Conservation (phyloP, 1,284 basidiomycete species). For the Volvariella surrecta region DNA sequence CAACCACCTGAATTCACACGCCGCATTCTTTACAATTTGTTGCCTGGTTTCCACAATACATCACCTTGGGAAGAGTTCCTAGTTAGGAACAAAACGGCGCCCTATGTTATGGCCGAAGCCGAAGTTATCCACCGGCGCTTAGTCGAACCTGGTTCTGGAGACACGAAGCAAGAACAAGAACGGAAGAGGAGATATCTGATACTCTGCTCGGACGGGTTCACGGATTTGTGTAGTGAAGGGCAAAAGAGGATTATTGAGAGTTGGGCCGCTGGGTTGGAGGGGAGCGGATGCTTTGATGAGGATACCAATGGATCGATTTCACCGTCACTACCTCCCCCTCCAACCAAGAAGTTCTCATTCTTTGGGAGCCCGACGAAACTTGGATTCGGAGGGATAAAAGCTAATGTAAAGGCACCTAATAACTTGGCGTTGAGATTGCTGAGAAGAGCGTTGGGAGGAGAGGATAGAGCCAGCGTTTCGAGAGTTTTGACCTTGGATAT, state of each 20-base stretch:
- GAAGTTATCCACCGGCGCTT: slow-evolving; percentile 51
- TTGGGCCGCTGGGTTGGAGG: slow-evolving; percentile 35
- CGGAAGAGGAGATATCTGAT: slow-evolving; percentile 37
- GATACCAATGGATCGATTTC: slow-evolving; percentile 9
- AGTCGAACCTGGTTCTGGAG: slow-evolving; percentile 14
- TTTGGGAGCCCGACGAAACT: too few species aligned
- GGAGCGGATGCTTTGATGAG: slow-evolving; percentile 10
- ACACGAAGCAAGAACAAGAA: slow-evolving; percentile 2
- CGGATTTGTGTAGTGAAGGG: slow-evolving; percentile 46
- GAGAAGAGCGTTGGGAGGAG: slow-evolving; percentile 50
- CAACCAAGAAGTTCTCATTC: too few species aligned
- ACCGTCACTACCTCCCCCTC: background rate
- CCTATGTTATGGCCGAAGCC: slow-evolving; percentile 55
- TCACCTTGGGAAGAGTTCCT: slow-evolving; percentile 61
- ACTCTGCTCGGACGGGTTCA: slow-evolving; percentile 59
- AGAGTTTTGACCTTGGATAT: slow-evolving; percentile 57
- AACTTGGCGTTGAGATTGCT: slow-evolving; percentile 53
- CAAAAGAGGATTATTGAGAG: slow-evolving; percentile 35
- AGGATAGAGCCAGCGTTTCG: slow-evolving; percentile 43
- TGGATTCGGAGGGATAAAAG: background rate
- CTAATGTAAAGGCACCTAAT: slow-evolving; percentile 14
- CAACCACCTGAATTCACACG: slow-evolving; percentile 62
- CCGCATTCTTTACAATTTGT: slow-evolving; percentile 56
- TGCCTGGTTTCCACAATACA: slow-evolving; percentile 51
- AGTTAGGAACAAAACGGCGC: slow-evolving; percentile 51